Evolutionary conservation across 129 eudicot genomes (phyloP).

Genomic region (Escallonia herrerae): DNA sequence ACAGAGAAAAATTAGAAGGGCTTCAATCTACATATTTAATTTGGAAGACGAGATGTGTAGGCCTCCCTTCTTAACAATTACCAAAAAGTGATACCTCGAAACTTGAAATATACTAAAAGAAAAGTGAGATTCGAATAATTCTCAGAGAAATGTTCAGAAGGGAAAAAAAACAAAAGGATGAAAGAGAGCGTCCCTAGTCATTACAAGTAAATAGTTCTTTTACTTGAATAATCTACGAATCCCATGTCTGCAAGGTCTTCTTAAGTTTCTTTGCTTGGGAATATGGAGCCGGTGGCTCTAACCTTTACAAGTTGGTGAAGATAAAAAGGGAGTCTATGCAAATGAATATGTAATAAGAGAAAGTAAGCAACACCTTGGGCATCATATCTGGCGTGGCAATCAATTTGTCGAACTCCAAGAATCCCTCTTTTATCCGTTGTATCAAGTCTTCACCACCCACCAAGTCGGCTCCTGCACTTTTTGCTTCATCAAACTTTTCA

Average conservation of each 20-base stretch:
- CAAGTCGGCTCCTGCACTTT: slow-evolving; percentile 91
- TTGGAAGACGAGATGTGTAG: too few relatives aligned
- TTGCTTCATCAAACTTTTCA: slow-evolving; percentile 93
- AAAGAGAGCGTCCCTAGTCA: too few relatives aligned
- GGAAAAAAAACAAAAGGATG: too few relatives aligned
- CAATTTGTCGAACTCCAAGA: slow-evolving; percentile 89
- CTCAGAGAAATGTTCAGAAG: too few relatives aligned
- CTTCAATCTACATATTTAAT: too few relatives aligned
- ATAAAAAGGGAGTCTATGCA: neutral
- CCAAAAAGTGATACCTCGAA: too few relatives aligned
- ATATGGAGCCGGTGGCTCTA: neutral
- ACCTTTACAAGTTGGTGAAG: neutral
- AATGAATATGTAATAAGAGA: neutral
- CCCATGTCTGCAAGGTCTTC: neutral
- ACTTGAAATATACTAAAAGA: too few relatives aligned
- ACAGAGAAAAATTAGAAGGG: too few relatives aligned
- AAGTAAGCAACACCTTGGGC: slow-evolving; percentile 67
- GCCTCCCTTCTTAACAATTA: too few relatives aligned
- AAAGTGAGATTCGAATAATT: too few relatives aligned
- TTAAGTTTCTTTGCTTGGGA: neutral
- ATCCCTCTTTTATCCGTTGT: slow-evolving; percentile 81
- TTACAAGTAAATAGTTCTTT: too few relatives aligned
- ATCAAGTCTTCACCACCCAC: slow-evolving; percentile 97
- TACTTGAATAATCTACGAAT: neutral
- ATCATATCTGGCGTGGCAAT: slow-evolving; percentile 98